These are phyloP conservation scores for Termitomyces sp. DNA, from an alignment of 768 basidiomycete genomes.

Conservation along the genomic window DNA sequence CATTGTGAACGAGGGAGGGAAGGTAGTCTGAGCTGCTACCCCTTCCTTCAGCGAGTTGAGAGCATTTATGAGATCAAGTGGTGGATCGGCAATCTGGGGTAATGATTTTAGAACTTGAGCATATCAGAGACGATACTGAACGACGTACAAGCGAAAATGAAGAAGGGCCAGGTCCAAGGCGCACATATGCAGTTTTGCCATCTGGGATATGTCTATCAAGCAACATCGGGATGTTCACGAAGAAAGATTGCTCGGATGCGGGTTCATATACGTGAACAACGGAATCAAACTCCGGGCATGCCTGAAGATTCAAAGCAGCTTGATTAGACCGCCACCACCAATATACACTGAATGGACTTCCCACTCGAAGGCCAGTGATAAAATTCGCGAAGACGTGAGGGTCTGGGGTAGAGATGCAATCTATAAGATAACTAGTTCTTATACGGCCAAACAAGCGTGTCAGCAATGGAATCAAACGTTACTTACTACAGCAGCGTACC, in stretches of 20 bases:
- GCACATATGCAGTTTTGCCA: slow-evolving; percentile 11
- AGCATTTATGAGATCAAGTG: slow-evolving; percentile 9
- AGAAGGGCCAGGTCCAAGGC: slow-evolving; percentile 12
- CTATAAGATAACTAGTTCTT: slow-evolving; percentile 51
- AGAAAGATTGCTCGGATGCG: slow-evolving; percentile 47
- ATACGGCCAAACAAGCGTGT: neutral
- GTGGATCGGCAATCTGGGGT: slow-evolving; percentile 15
- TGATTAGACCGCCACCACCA: neutral
- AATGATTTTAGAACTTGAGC: neutral
- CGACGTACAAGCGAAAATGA: slow-evolving; percentile 11
- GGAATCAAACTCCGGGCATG: slow-evolving; percentile 27
- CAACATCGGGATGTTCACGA: slow-evolving; percentile 39
- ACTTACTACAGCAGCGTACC: slow-evolving; percentile 22
- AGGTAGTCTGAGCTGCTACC: neutral
- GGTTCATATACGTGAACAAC: slow-evolving; percentile 45
- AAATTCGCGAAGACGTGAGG: slow-evolving; percentile 33
- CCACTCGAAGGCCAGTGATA: slow-evolving; percentile 35
- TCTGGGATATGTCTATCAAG: neutral
- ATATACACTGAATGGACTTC: slow-evolving; percentile 11
- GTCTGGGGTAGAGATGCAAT: slow-evolving; percentile 34
- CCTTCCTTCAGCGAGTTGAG: slow-evolving; percentile 9
- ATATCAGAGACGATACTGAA: neutral
- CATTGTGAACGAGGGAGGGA: slow-evolving; percentile 23
- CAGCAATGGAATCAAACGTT: neutral
- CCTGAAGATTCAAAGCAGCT: neutral